A percentile compares a stretch with the other conserved stretches of the same genome.
These are phyloP conservation scores for Zygoascus flipseniorum DNA, from an alignment of 805 yeast genomes.

Conservation along the genomic window DNA sequence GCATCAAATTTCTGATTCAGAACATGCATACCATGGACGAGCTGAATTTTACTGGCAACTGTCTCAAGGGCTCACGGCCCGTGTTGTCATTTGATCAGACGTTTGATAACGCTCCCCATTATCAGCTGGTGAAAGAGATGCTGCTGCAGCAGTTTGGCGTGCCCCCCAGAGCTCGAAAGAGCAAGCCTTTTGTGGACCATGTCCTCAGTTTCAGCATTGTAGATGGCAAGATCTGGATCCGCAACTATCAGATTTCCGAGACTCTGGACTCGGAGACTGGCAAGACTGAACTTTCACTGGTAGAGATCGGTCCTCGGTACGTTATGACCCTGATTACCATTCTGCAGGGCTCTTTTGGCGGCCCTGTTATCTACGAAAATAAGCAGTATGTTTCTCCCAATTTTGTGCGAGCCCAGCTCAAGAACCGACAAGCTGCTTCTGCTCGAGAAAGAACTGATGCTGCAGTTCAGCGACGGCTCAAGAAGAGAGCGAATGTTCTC, in stretches of 20 bases:
- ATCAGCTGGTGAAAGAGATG: constrained; percentile 72
- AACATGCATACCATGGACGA: constrained; percentile 95
- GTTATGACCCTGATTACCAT: constrained; percentile 87
- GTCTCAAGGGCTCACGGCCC: constrained; percentile 92
- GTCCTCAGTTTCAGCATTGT: constrained; percentile 89
- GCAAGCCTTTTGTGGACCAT: constrained; percentile 92
- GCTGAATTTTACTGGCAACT: constrained; percentile 92
- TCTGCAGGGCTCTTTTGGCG: constrained; percentile 94
- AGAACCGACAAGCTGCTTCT: constrained; percentile 68
- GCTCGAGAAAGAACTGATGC: constrained; percentile 75
- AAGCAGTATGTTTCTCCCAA: constrained; percentile 96
- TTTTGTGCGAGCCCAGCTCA: constrained; percentile 81
- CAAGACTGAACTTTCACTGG: constrained; percentile 54
- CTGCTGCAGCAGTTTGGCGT: constrained; percentile 83
- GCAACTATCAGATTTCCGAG: constrained; percentile 85
- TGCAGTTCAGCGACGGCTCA: constrained; percentile 65
- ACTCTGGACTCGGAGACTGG: constrained; percentile 32
- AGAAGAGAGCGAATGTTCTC: constrained; percentile 64
- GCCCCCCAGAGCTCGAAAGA: constrained; percentile 85
- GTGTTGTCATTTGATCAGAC: constrained; percentile 76
- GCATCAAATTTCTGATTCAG: constrained; percentile 86
- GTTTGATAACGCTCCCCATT: constrained; percentile 65
- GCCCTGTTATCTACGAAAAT: constrained; percentile 95
- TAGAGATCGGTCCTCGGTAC: constrained; percentile 95
- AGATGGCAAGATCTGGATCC: constrained; percentile 90